Conservation (phyloP, 2,329 filamentous ascomycete species). For the Rhinocladiella similis region DNA sequence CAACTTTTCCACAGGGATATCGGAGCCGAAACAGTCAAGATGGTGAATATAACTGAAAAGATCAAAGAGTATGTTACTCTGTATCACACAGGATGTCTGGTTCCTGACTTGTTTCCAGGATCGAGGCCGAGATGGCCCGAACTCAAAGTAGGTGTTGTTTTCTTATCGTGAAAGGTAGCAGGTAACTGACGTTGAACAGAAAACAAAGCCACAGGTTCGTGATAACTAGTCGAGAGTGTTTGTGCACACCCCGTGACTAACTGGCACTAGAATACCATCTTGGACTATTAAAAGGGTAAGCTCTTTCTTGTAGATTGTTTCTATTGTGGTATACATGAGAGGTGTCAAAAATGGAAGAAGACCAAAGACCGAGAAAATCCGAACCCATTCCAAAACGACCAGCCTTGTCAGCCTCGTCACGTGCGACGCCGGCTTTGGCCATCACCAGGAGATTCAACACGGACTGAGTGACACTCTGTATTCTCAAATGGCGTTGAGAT, state of each 20-base stretch:
- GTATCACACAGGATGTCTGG: neutral
- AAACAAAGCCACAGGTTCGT: slow-evolving; percentile 96
- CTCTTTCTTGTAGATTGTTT: slow-evolving; percentile 1
- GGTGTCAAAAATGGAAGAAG: neutral
- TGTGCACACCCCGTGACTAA: slow-evolving; percentile 35
- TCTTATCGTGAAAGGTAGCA: slow-evolving; percentile 11
- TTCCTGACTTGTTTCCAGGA: slow-evolving; percentile 57
- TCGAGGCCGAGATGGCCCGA: slow-evolving; percentile 98
- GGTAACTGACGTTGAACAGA: slow-evolving; percentile 55
- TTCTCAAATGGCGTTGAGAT: too few relatives aligned
- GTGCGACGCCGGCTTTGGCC: neutral
- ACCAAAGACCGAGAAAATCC: neutral
- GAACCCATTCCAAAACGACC: neutral
- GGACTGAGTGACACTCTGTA: too few relatives aligned
- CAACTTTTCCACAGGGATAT: neutral
- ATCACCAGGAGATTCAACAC: neutral
- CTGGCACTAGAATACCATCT: slow-evolving; percentile 82
- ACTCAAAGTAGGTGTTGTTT: slow-evolving; percentile 77
- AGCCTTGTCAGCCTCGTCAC: neutral
- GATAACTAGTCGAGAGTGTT: slow-evolving; percentile 3
- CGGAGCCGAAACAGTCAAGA: slow-evolving; percentile 45
- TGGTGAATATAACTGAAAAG: slow-evolving; percentile 99
- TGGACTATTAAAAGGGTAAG: slow-evolving; percentile 92
- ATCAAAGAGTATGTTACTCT: slow-evolving; percentile 83
- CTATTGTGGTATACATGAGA: neutral